These are phyloP conservation scores for Nigrospora oryzae DNA, from an alignment of 2,329 filamentous ascomycete species.

Conservation along the genomic window DNA sequence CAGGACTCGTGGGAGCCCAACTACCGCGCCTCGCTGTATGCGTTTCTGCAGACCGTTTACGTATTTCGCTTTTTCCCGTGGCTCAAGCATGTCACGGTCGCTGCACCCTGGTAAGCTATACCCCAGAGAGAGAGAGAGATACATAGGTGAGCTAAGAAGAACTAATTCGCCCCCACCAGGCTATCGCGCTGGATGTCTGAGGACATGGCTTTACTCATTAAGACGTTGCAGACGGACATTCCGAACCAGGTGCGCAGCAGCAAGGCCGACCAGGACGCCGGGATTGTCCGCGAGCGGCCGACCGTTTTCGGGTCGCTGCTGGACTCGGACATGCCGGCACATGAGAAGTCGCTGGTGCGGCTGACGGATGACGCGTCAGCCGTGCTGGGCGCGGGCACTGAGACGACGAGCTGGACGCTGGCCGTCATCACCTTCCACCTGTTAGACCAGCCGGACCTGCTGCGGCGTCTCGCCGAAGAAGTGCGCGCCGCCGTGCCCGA, in stretches of 20 bases:
- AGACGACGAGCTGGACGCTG: constrained; percentile 19
- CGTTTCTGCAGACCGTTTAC: constrained; percentile 11
- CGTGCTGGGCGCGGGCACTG: constrained; percentile 20
- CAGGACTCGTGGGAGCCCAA: constrained; percentile 23
- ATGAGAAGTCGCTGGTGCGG: constrained; percentile 7
- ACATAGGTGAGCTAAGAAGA: too few species aligned
- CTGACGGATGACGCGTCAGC: constrained; percentile 9
- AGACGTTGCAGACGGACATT: constrained; percentile 8
- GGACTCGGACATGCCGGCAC: constrained; percentile 5
- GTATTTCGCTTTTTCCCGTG: constrained; percentile 15
- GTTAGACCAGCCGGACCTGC: constrained; percentile 21
- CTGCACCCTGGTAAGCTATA: background rate
- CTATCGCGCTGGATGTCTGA: background rate
- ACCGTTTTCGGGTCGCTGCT: constrained; percentile 13
- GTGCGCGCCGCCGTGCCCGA: constrained; percentile 15
- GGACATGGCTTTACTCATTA: background rate
- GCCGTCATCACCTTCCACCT: constrained; percentile 25
- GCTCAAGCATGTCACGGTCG: constrained; percentile 4
- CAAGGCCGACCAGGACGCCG: constrained; percentile 3
- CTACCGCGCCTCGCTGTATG: constrained; percentile 13
- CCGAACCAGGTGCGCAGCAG: constrained; percentile 8
- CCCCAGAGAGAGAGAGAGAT: too few species aligned
- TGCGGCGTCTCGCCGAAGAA: constrained; percentile 19
- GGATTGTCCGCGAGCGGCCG: constrained; percentile 3
- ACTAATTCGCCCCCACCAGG: constrained; percentile 2